Evolutionary conservation across 495 filamentous ascomycete genomes (phyloP).

Genomic region (Lasiosphaeriaceae sp.): DNA sequence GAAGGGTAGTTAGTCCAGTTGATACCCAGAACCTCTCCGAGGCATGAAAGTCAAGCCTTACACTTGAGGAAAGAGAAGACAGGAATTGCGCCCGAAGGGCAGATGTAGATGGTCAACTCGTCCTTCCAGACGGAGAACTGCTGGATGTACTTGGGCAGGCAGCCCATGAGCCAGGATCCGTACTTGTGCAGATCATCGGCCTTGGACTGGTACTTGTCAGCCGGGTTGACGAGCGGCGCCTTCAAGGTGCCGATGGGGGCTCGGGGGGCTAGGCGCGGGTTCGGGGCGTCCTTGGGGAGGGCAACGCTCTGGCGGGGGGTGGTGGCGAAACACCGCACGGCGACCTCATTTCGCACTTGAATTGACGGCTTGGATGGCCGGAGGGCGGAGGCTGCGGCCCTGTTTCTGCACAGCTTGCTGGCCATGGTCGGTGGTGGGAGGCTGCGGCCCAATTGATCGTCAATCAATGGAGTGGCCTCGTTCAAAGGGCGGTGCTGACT

Average conservation of each 20-base stretch:
- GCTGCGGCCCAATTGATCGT: constrained; percentile 40
- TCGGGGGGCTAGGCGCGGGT: constrained; percentile 63
- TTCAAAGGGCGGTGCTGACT: constrained; percentile 13
- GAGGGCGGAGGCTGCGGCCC: constrained; percentile 57
- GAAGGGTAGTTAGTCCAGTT: constrained; percentile 1
- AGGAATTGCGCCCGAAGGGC: constrained; percentile 81
- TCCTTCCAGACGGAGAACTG: constrained; percentile 99
- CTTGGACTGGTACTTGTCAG: constrained; percentile 86
- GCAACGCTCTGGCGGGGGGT: constrained; percentile 41
- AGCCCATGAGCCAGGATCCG: constrained; percentile 93
- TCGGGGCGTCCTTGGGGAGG: constrained; percentile 57
- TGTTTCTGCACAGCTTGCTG: constrained; percentile 62
- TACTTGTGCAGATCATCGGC: constrained; percentile 84
- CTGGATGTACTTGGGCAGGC: constrained; percentile 95
- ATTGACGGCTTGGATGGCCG: constrained; percentile 47
- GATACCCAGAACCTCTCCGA: background rate
- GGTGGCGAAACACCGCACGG: constrained; percentile 53
- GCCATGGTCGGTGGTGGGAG: constrained; percentile 53
- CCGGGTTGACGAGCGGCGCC: constrained; percentile 81
- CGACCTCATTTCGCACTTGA: constrained; percentile 19
- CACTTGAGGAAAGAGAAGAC: constrained; percentile 93
- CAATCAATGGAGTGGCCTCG: constrained; percentile 24
- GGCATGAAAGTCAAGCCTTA: constrained; percentile 24
- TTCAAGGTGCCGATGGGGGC: constrained; percentile 54
- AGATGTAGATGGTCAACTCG: constrained; percentile 89